These are phyloP conservation scores for Coleophoma cylindrospora DNA, from an alignment of 2,329 filamentous ascomycete species.

Conservation along the genomic window DNA sequence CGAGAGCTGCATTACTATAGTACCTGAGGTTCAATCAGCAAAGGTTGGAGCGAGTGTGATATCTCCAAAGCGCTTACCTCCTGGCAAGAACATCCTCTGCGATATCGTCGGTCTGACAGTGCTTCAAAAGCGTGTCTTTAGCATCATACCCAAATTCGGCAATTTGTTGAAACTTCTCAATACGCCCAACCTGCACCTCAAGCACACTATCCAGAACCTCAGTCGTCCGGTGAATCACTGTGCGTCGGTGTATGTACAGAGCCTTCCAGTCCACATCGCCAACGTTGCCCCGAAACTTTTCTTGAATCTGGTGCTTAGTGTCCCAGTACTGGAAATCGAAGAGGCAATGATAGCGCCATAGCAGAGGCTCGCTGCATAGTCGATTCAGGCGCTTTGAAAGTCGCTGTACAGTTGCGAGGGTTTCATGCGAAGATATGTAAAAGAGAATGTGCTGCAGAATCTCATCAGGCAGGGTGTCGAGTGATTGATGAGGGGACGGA, in stretches of 20 bases:
- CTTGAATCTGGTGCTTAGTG: slow-evolving; percentile 51
- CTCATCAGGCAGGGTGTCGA: slow-evolving; percentile 60
- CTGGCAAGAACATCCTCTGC: slow-evolving; percentile 73
- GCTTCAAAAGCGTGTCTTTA: slow-evolving; percentile 74
- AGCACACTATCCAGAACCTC: slow-evolving; percentile 64
- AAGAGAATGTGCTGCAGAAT: slow-evolving; percentile 75
- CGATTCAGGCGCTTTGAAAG: slow-evolving; percentile 60
- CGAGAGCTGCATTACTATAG: slow-evolving; percentile 69
- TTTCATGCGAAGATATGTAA: slow-evolving; percentile 52
- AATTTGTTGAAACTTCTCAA: slow-evolving; percentile 66
- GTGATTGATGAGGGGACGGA: background rate
- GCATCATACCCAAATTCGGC: slow-evolving; percentile 76
- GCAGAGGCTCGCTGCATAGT: slow-evolving; percentile 64
- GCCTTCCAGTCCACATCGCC: slow-evolving; percentile 68
- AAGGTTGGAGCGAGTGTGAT: background rate
- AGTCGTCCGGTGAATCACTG: slow-evolving; percentile 45
- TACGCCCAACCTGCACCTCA: slow-evolving; percentile 62
- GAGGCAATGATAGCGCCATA: slow-evolving; percentile 77
- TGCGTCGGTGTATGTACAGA: slow-evolving; percentile 54
- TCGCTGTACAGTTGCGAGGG: slow-evolving; percentile 40
- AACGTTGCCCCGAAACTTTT: slow-evolving; percentile 48
- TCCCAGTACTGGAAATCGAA: slow-evolving; percentile 72
- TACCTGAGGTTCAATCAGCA: slow-evolving; percentile 43
- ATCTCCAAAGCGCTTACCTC: slow-evolving; percentile 35
- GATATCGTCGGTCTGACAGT: slow-evolving; percentile 51